phyloP scores from a whole-genome alignment of 179 eudicot genomes.

The Corrigiola litoralis region DNA sequence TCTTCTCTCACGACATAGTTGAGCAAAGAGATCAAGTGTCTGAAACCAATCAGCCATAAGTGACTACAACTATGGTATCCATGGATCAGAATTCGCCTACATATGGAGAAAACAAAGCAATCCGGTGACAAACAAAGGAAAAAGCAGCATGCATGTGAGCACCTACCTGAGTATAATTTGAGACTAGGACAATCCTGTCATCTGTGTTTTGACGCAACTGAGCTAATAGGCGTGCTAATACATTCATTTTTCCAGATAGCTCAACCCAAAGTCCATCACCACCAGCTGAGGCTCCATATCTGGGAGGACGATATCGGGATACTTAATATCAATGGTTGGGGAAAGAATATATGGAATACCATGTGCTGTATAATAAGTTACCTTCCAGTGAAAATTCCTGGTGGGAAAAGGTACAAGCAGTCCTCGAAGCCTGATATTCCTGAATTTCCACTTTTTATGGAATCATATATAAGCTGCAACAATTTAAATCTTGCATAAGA shows the following conservation, averaged over 20 bases:
- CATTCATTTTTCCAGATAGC: conserved; percentile 96
- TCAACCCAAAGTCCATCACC: conserved; percentile 97
- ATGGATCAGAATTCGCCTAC: too few relatives aligned
- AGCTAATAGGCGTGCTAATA: conserved; percentile 79
- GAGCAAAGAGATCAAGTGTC: conserved; percentile 98
- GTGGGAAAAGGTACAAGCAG: conserved; percentile 84
- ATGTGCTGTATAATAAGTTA: conserved; percentile 16
- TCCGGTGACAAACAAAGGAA: not conserved
- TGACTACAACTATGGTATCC: too few relatives aligned
- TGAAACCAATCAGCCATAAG: conserved; percentile 29
- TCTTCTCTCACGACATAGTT: conserved; percentile 96
- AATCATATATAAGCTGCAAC: conserved; percentile 94
- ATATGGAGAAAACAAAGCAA: not conserved
- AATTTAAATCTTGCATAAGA: conserved; percentile 14
- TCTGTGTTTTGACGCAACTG: conserved; percentile 87
- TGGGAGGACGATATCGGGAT: conserved; percentile 28
- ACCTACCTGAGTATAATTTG: conserved; percentile 95
- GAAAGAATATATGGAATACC: not conserved
- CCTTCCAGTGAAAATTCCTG: conserved; percentile 93
- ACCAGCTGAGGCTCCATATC: conserved; percentile 94
- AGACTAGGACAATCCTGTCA: conserved; percentile 95
- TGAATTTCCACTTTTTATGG: conserved; percentile 71
- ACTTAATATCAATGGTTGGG: not conserved
- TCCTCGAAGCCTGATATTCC: conserved; percentile 88
- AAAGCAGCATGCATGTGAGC: too few relatives aligned